phyloP scores from a whole-genome alignment of 2,329 filamentous ascomycete genomes.

The Aaosphaeria pasadenensis region DNA sequence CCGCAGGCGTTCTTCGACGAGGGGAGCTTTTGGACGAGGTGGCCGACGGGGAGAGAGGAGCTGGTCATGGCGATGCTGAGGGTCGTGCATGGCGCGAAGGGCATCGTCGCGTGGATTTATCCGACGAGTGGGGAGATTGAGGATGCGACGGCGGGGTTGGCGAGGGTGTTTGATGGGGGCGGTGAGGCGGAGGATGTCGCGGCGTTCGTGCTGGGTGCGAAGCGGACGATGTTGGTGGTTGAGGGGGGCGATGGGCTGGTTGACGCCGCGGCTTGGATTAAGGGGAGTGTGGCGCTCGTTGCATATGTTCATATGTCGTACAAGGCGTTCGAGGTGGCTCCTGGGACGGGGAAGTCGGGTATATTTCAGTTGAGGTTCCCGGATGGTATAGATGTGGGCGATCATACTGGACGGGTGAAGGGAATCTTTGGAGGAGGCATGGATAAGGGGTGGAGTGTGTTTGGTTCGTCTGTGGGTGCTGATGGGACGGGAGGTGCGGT shows the following conservation, averaged over 20 bases:
- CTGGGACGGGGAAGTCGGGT: too few species aligned
- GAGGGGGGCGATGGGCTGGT: slow-evolving; percentile 15
- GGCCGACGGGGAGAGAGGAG: slow-evolving; percentile 46
- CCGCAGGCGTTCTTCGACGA: slow-evolving; percentile 50
- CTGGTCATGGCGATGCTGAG: slow-evolving; percentile 47
- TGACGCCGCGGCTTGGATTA: slow-evolving; percentile 44
- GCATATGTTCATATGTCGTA: slow-evolving; percentile 40
- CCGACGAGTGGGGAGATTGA: slow-evolving; percentile 38
- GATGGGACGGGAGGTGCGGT: too few species aligned
- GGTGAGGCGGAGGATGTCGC: slow-evolving; percentile 11
- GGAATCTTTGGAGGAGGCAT: too few species aligned
- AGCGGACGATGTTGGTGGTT: slow-evolving; percentile 20
- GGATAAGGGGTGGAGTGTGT: too few species aligned
- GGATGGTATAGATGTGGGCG: too few species aligned
- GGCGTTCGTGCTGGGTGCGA: slow-evolving; percentile 37
- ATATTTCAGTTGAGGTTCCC: too few species aligned
- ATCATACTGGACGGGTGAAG: too few species aligned
- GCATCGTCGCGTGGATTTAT: slow-evolving; percentile 49
- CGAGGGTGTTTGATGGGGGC: slow-evolving; percentile 35
- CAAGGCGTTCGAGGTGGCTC: slow-evolving; percentile 2
- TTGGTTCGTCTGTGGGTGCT: too few species aligned
- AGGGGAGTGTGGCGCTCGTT: slow-evolving; percentile 35
- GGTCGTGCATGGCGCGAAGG: slow-evolving; percentile 51
- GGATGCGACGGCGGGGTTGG: slow-evolving; percentile 37
- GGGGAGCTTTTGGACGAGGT: slow-evolving; percentile 46